Conservation (phyloP, 2,329 filamentous ascomycete species). For the Penicillium italicum region DNA sequence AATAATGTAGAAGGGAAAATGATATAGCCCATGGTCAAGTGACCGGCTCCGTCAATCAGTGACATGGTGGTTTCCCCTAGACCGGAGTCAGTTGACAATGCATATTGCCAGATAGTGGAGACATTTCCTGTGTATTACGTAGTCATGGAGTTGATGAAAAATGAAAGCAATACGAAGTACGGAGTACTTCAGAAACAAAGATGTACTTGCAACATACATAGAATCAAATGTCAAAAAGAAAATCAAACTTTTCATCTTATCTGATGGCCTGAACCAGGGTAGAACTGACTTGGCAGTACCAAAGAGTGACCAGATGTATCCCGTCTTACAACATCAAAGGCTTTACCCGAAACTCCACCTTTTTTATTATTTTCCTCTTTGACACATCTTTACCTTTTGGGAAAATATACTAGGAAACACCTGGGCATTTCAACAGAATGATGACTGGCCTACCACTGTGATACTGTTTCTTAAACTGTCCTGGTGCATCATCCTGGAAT, state of each 20-base stretch:
- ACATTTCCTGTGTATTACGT: not conserved
- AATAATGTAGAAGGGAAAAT: not conserved
- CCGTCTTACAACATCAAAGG: not conserved
- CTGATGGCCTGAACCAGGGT: conserved; percentile 13
- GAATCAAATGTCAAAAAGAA: not conserved
- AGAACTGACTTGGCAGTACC: conserved; percentile 10
- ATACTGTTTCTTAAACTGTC: not conserved
- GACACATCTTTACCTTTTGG: not conserved
- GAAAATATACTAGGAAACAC: not conserved
- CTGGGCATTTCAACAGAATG: not conserved
- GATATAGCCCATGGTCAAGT: not conserved
- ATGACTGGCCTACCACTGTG: not conserved
- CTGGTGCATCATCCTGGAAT: conserved; percentile 12
- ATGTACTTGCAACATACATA: not conserved
- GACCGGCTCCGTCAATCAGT: not conserved
- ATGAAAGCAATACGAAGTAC: not conserved
- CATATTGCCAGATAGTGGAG: conserved; percentile 3
- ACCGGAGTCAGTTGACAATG: not conserved
- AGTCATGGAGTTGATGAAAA: not conserved
- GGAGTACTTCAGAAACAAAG: no score
- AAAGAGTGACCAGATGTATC: conserved; percentile 3
- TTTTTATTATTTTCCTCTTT: not conserved
- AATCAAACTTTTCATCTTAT: conserved; percentile 19
- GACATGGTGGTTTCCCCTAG: not conserved
- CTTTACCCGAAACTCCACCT: conserved; percentile 11